Conservation (phyloP, 2,329 filamentous ascomycete species). For the Cercospora canescens region DNA sequence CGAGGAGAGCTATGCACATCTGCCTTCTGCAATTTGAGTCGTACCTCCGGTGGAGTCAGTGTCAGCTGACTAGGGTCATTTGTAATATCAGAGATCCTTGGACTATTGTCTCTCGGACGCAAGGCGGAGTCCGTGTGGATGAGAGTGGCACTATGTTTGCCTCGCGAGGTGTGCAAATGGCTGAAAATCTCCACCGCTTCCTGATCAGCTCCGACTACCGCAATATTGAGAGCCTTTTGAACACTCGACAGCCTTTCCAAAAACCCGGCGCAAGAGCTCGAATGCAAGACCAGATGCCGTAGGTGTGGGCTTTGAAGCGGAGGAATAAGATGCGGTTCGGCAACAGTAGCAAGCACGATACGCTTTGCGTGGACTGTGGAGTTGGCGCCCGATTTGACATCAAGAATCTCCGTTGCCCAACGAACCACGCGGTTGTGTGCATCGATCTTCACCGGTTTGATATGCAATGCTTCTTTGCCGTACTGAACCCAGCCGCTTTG, state of each 20-base stretch:
- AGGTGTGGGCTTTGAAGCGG: slow-evolving; percentile 18
- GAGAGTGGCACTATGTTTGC: slow-evolving; percentile 25
- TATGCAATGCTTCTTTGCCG: slow-evolving; percentile 22
- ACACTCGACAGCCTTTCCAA: slow-evolving; percentile 19
- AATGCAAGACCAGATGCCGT: slow-evolving; percentile 20
- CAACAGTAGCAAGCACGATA: slow-evolving; percentile 26
- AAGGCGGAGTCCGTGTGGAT: slow-evolving; percentile 27
- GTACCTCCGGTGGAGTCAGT: slow-evolving; percentile 24
- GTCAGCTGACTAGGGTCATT: slow-evolving; percentile 6
- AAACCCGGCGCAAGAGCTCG: slow-evolving; percentile 19
- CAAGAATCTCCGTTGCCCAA: slow-evolving; percentile 23
- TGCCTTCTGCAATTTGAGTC: slow-evolving; percentile 14
- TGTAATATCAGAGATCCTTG: slow-evolving; percentile 21
- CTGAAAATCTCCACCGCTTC: slow-evolving; percentile 29
- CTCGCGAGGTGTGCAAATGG: slow-evolving; percentile 22
- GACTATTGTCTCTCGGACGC: slow-evolving; percentile 25
- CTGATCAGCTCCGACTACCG: slow-evolving; percentile 28
- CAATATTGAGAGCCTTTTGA: slow-evolving; percentile 22
- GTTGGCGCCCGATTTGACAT: slow-evolving; percentile 17
- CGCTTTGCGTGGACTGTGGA: slow-evolving; percentile 23
- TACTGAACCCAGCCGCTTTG: slow-evolving; percentile 29
- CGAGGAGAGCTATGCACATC: slow-evolving; percentile 15
- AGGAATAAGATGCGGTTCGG: slow-evolving; percentile 20
- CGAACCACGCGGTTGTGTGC: slow-evolving; percentile 14
- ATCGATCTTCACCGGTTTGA: slow-evolving; percentile 20